Evolutionary conservation across 2,329 filamentous ascomycete species (phyloP).

Genomic region (Allantophomopsis cytisporea): DNA sequence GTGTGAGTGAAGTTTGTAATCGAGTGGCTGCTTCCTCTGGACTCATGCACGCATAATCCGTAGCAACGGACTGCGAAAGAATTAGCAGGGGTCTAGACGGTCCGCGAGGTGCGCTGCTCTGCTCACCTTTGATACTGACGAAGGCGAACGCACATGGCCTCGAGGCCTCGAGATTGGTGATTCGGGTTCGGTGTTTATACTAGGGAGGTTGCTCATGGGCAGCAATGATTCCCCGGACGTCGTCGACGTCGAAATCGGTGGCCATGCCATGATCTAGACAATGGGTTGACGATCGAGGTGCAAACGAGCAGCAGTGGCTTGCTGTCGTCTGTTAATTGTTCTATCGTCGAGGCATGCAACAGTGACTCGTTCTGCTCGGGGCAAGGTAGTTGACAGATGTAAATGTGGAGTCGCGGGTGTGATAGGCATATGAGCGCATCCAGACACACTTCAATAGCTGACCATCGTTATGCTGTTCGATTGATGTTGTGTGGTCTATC

Average conservation of each 20-base stretch:
- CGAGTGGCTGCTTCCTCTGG: constrained; percentile 64
- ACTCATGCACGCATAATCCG: constrained; percentile 54
- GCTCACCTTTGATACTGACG: constrained; percentile 17
- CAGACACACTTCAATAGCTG: constrained; percentile 1
- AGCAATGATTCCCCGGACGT: constrained; percentile 13
- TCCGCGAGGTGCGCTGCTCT: not conserved
- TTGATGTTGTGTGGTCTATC: too few relatives aligned
- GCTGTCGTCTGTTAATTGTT: constrained; percentile 12
- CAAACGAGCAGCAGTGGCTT: constrained; percentile 15
- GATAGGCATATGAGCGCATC: too few relatives aligned
- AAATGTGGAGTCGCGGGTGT: too few relatives aligned
- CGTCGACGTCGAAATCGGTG: constrained; percentile 13
- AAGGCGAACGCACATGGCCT: constrained; percentile 15
- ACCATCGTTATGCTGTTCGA: too few relatives aligned
- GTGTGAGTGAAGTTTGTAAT: constrained; percentile 68
- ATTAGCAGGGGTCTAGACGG: not conserved
- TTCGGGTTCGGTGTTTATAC: constrained; percentile 5
- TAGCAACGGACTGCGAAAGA: constrained; percentile 26
- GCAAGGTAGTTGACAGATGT: too few relatives aligned
- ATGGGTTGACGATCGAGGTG: not conserved
- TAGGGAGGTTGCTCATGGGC: constrained; percentile 16
- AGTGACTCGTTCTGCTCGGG: not conserved
- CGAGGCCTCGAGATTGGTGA: not conserved
- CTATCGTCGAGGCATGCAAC: constrained; percentile 18
- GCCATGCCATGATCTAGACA: constrained; percentile 14